These are phyloP conservation scores for Debaryomyces tyrocola DNA, from an alignment of 805 yeast genomes.

Conservation along the genomic window DNA sequence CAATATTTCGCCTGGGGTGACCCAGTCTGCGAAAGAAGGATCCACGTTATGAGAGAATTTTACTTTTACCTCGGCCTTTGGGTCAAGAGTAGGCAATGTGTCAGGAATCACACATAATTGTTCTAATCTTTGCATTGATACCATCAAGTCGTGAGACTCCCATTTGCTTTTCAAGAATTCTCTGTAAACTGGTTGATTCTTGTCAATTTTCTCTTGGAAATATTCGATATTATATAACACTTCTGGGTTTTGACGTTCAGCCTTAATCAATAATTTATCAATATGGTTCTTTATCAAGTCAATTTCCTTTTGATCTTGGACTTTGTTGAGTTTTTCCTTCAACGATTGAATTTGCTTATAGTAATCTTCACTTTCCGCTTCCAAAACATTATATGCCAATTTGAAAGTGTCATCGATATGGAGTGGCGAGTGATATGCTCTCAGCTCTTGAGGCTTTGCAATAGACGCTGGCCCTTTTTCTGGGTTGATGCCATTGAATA, in stretches of 20 bases:
- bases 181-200: constrained; percentile 78
- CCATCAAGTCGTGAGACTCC: constrained; percentile 69
- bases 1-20: constrained; percentile 75
- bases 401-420: constrained; percentile 74
- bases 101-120: constrained; percentile 86
- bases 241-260: constrained; percentile 82
- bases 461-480: constrained; percentile 54
- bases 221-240: constrained; percentile 66
- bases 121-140: constrained; percentile 90
- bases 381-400: constrained; percentile 60
- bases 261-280: constrained; percentile 45
- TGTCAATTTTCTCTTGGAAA: constrained; percentile 53
- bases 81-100: constrained; percentile 85
- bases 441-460: constrained; percentile 40
- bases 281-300: constrained; percentile 12
- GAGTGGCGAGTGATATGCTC: constrained; percentile 64
- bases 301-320: constrained; percentile 15
- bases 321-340: constrained; percentile 23
- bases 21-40: constrained; percentile 61
- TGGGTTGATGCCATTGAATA: constrained; percentile 24
- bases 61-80: constrained; percentile 71
- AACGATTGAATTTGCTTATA: constrained; percentile 42
- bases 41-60: constrained; percentile 66
- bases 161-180: constrained; percentile 66
- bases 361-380: constrained; percentile 43